Conservation (phyloP, 2,329 filamentous ascomycete species). For the Diaporthe sp. region DNA sequence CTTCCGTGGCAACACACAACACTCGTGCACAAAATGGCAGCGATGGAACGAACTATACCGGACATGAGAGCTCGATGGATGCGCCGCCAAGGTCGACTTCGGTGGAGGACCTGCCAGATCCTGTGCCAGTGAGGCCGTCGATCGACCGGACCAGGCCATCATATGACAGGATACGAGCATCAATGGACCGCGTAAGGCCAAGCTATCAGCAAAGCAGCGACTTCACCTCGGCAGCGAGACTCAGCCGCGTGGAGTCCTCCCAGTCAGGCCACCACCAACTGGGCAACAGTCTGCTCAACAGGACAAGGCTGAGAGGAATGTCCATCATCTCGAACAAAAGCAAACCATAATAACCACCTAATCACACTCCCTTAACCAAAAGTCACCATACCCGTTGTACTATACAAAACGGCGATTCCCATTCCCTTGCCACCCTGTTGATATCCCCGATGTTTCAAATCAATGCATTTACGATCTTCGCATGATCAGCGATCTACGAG, state of each 20-base stretch:
- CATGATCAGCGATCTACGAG: constrained; percentile 40
- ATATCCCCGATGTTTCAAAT: constrained; percentile 39
- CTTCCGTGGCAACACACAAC: constrained; percentile 87
- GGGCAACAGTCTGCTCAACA: constrained; percentile 42
- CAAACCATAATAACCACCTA: constrained; percentile 41
- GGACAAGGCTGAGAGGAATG: constrained; percentile 46
- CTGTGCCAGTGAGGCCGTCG: constrained; percentile 63
- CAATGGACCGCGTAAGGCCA: constrained; percentile 86
- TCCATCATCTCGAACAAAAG: constrained; percentile 49
- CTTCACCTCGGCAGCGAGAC: constrained; percentile 89
- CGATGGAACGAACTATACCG: constrained; percentile 92
- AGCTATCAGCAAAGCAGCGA: constrained; percentile 92
- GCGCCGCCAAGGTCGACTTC: constrained; percentile 48
- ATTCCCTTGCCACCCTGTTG: constrained; percentile 36
- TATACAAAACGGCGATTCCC: constrained; percentile 32
- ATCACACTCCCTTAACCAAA: constrained; percentile 23
- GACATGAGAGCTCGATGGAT: constrained; percentile 74
- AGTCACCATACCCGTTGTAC: constrained; percentile 32
- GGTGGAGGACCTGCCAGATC: constrained; percentile 45
- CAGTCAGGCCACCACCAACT: constrained; percentile 58
- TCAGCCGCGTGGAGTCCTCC: constrained; percentile 86
- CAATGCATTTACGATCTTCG: constrained; percentile 40
- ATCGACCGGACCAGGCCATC: constrained; percentile 82
- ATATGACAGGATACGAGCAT: constrained; percentile 88
- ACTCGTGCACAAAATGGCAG: constrained; percentile 91